Percentiles rank a stretch among this genome's conserved stretches.
Evolutionary conservation across 2,329 filamentous ascomycete species (phyloP).

Genomic region (Xylaria sp.): DNA sequence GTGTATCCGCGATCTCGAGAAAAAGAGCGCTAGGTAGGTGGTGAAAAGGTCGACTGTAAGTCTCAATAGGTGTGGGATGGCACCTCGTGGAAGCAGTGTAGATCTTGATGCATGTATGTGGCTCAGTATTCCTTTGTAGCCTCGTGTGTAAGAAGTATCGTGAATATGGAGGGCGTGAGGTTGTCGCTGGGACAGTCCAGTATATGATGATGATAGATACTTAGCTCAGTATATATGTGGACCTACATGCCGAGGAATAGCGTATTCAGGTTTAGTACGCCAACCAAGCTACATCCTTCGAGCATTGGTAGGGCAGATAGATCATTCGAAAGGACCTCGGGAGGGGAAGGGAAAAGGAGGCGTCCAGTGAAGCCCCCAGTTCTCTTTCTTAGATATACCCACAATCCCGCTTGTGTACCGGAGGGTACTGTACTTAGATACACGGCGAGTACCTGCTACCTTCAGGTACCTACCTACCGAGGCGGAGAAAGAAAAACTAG

Average conservation of each 20-base stretch:
- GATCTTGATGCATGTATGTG: background rate
- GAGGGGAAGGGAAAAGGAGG: slow-evolving; percentile 2
- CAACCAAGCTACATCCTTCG: no score
- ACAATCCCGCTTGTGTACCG: background rate
- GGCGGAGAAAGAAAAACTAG: no score
- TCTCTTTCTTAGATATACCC: background rate
- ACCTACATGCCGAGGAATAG: background rate
- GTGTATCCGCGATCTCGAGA: slow-evolving; percentile 19
- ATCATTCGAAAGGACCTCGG: background rate
- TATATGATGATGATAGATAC: background rate
- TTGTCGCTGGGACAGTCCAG: background rate
- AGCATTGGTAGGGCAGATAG: no score
- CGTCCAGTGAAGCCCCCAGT: background rate
- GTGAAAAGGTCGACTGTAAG: no score
- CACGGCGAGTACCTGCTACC: background rate
- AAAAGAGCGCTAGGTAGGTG: background rate
- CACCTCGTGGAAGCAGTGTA: slow-evolving; percentile 1
- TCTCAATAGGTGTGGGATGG: slow-evolving; percentile 7
- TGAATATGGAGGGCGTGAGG: no score
- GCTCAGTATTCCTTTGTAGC: no score
- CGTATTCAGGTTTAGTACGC: no score
- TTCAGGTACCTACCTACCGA: no score
- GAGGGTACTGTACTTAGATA: no score
- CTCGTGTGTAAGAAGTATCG: no score
- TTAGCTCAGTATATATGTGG: slow-evolving; percentile 2